Conservation (phyloP, 106 monocot species). For the Amphibolis antarctica region DNA sequence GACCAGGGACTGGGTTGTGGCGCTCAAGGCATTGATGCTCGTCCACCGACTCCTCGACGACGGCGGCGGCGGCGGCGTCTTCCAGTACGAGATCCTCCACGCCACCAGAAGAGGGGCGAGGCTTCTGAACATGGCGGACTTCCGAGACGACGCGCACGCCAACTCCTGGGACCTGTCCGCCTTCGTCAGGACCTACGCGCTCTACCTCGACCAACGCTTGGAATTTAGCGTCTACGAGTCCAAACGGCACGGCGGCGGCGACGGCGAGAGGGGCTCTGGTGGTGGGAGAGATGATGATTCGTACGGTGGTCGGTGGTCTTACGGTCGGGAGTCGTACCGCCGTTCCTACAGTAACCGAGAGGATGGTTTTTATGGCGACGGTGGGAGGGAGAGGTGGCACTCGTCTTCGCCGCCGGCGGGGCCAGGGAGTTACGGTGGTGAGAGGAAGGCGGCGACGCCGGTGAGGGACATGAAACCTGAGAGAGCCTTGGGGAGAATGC, state of each 20-base stretch:
- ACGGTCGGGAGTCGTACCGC: background rate
- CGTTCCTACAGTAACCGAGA: background rate
- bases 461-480: constrained; percentile 43
- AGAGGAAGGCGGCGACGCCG: constrained; percentile 40
- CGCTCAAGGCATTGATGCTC: constrained; percentile 8
- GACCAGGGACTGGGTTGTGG: constrained; percentile 12
- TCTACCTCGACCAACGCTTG: constrained; percentile 11
- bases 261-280: background rate
- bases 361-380: background rate
- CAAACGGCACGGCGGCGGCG: constrained; percentile 11
- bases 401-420: background rate
- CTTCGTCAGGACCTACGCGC: constrained; percentile 8
- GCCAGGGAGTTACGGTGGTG: background rate
- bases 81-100: constrained; percentile 5
- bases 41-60: constrained; percentile 15
- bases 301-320: background rate
- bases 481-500: constrained; percentile 40
- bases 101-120: constrained; percentile 7
- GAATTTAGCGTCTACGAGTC: constrained; percentile 22
- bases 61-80: constrained; percentile 1
- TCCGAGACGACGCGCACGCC: constrained; percentile 7
- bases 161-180: constrained; percentile 12
- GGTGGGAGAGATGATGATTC: background rate
- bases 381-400: background rate
- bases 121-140: constrained; percentile 12